phyloP scores from a whole-genome alignment of 176 grass and related monocot species.

The Oryza australiensis region DNA sequence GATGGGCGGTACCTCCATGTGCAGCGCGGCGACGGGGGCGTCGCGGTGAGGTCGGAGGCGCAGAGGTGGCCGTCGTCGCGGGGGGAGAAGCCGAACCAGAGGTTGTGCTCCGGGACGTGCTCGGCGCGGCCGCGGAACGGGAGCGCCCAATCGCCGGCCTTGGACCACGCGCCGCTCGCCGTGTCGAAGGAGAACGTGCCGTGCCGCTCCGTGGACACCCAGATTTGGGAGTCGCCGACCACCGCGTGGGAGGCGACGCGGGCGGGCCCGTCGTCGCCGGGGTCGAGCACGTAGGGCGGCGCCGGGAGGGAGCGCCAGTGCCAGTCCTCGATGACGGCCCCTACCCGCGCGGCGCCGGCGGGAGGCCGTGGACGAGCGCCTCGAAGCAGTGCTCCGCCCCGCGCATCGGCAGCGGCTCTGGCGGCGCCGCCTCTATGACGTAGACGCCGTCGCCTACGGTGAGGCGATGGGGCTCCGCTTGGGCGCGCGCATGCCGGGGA shows the following conservation, averaged over 20 bases:
- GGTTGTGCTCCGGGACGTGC: too few species aligned
- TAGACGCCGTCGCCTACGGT: not conserved
- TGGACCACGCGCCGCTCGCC: not conserved
- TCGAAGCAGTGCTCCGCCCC: not conserved
- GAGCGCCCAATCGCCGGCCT: not conserved
- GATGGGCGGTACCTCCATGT: too few species aligned
- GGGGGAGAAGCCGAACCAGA: too few species aligned
- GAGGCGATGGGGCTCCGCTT: not conserved
- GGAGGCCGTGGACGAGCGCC: not conserved
- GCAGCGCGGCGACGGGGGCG: too few species aligned
- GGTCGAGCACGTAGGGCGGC: not conserved
- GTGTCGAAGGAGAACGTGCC: not conserved
- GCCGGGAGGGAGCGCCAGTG: conserved; percentile 9
- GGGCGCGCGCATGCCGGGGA: not conserved
- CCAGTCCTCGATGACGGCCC: not conserved
- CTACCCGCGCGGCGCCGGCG: not conserved
- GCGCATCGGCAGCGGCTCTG: not conserved
- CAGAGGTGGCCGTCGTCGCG: too few species aligned
- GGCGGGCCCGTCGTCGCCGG: too few species aligned
- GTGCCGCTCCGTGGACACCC: not conserved
- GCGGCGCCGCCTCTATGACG: not conserved
- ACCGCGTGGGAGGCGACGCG: too few species aligned
- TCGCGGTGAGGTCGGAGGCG: too few species aligned
- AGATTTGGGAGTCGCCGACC: not conserved
- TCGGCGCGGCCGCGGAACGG: not conserved